phyloP scores from a whole-genome alignment of 1,284 basidiomycete genomes.

The Mycena sp. region DNA sequence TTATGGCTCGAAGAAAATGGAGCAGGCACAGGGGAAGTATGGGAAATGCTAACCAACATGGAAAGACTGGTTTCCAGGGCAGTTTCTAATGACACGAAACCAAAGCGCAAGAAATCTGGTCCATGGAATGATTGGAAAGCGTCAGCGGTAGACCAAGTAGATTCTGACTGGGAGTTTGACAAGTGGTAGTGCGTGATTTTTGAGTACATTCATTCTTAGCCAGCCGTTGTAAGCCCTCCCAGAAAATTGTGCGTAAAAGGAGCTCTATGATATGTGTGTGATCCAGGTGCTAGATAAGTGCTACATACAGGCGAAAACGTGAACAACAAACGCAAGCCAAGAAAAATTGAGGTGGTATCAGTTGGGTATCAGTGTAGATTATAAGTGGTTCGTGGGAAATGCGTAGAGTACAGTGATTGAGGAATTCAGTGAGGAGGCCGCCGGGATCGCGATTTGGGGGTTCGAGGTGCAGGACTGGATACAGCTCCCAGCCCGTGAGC shows the following conservation, averaged over 20 bases:
- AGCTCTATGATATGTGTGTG: too few species aligned
- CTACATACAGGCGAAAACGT: conserved; percentile 21
- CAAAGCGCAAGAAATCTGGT: neutral
- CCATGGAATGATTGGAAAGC: conserved; percentile 56
- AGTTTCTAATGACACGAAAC: conserved; percentile 8
- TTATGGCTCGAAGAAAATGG: conserved; percentile 59
- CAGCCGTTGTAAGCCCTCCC: too few species aligned
- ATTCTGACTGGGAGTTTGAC: conserved; percentile 49
- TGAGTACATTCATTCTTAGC: neutral
- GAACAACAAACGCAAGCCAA: neutral
- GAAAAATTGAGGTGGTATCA: conserved; percentile 7
- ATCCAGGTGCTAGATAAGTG: too few species aligned
- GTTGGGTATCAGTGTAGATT: neutral
- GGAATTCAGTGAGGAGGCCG: conserved; percentile 49
- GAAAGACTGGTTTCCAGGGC: conserved; percentile 44
- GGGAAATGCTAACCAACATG: conserved; percentile 49
- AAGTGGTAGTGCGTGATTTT: conserved; percentile 44
- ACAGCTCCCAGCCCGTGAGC: conserved; percentile 79
- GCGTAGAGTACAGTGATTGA: conserved; percentile 13
- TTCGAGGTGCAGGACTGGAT: conserved; percentile 50
- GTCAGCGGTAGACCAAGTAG: conserved; percentile 33
- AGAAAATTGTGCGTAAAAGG: too few species aligned
- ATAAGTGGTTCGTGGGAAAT: conserved; percentile 3
- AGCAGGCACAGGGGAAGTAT: conserved; percentile 51
- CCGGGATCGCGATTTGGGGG: conserved; percentile 58